phyloP scores from a whole-genome alignment of 2,329 filamentous ascomycete genomes.

The Emydomyces testavorans region DNA sequence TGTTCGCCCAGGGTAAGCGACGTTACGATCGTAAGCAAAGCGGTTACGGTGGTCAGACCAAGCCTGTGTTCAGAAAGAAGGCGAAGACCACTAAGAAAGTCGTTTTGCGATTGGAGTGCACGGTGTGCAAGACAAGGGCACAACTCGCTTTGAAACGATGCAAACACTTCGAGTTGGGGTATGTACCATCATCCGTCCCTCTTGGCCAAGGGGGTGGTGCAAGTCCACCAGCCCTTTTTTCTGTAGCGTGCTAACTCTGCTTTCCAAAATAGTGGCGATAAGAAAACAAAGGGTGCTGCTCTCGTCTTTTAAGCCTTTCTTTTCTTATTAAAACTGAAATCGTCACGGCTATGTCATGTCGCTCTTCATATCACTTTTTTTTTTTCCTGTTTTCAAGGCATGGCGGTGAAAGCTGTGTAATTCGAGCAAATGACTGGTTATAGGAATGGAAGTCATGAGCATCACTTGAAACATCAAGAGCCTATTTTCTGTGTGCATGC shows the following conservation, averaged over 20 bases:
- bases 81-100: conserved; percentile 99
- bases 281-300: conserved; percentile 99
- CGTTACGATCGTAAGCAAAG: conserved; percentile 99
- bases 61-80: conserved; percentile 99
- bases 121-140: conserved; percentile 93
- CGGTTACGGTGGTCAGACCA: conserved; percentile 99
- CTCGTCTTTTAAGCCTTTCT: conserved; percentile 74
- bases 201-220: background rate
- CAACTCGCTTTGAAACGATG: conserved; percentile 98
- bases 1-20: conserved; percentile 98
- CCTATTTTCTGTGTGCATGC: background rate
- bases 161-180: conserved; percentile 99
- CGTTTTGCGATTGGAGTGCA: conserved; percentile 95
- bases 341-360: conserved; percentile 11
- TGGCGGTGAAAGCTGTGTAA: conserved; percentile 15
- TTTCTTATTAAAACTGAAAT: conserved; percentile 5
- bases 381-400: conserved; percentile 13
- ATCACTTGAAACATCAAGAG: background rate
- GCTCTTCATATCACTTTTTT: conserved; percentile 13
- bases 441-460: conserved; percentile 17
- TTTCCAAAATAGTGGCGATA: conserved; percentile 70
- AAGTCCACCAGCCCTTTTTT: background rate
- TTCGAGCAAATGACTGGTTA: conserved; percentile 14
- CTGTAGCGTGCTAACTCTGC: conserved; percentile 16
- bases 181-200: conserved; percentile 37